Percentiles rank a stretch among this genome's conserved stretches.
phyloP scores from a whole-genome alignment of 148 eudicot species.

The Talinum fruticosum region DNA sequence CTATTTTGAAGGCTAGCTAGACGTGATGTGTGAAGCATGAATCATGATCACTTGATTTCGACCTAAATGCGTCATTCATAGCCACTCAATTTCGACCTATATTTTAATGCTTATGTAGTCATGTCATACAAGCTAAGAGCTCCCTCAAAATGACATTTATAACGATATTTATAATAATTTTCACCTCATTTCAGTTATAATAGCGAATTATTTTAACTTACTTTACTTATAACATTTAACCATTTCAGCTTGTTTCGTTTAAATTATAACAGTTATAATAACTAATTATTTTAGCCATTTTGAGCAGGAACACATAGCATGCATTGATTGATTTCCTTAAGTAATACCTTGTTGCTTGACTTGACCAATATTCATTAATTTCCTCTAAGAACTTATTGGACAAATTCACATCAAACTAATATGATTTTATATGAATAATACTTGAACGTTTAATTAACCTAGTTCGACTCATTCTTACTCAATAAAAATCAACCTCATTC shows the following conservation, averaged over 20 bases:
- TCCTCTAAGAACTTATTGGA: neutral
- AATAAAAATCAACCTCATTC: neutral
- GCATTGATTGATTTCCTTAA: neutral
- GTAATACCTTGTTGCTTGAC: too few species aligned
- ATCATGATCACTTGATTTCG: neutral
- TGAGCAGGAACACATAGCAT: too few species aligned
- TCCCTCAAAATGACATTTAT: too few species aligned
- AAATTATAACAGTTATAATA: too few species aligned
- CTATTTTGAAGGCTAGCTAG: too few species aligned
- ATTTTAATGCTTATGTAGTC: neutral
- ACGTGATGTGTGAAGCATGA: too few species aligned
- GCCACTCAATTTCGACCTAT: neutral
- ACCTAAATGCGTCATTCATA: neutral
- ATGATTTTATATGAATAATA: neutral
- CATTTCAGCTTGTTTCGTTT: too few species aligned
- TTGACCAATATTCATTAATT: neutral
- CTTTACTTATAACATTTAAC: too few species aligned
- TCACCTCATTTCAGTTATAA: too few species aligned
- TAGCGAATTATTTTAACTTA: too few species aligned
- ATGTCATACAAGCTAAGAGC: neutral
- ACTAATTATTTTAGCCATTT: too few species aligned
- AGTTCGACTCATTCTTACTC: neutral
- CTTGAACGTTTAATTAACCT: neutral
- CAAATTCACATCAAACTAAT: neutral
- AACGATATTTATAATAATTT: too few species aligned